Base-by-base conservation (phyloP, 139 green algal species). In the Ettlia oleoabundans region DNA sequence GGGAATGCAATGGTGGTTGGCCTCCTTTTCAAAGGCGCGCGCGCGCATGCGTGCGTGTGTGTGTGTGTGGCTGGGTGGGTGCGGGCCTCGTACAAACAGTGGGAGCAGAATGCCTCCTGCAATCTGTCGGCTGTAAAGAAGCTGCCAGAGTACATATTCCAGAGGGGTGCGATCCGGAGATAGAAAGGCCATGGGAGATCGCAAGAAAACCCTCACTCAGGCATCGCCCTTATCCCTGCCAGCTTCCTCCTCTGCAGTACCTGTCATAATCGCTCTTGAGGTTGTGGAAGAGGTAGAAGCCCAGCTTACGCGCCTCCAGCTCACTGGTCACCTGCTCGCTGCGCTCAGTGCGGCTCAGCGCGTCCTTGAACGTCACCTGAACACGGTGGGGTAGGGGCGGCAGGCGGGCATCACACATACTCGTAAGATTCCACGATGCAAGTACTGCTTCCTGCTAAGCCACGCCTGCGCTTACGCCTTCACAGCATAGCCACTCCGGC, bases 251-350 rank as follows among this genome's bases (percentile, higher is more conserved):
- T 22, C 9, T 26, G 7, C 52, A 52, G n/a, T 8, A 85, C 81
- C 66, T 86, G 37, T 79, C 76, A 37, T 86, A 84, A 69, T 84
- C 74, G 1, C 74, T 28, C 84, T 92, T 88, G 32, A 94, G 32
- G 68, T 95, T 94, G 83, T 88, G 88, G 75, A 89, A 94, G 38
- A 94, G 37, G 82, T 88, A 93, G 68, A 91, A 84, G 37, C 43
- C 92, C 72, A 94, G 80, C 35, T 86, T 82, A 84, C 91, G 92
- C 32, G 88, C 92, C 81, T 94, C 88, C 67, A 78, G 78, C 76
- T 92, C 86, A 51, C n/a, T 86, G 7, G 72, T 89, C 30, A 93
- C 75, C 40, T 77, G n/a, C 61, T 86, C 61, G 51, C 41, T 61
- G 37, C 33, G 75, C 76, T 81, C 84, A 0, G 70, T 79, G 3